phyloP scores from a whole-genome alignment of 1,284 basidiomycete genomes.

The Apiotrichum montevideense region DNA sequence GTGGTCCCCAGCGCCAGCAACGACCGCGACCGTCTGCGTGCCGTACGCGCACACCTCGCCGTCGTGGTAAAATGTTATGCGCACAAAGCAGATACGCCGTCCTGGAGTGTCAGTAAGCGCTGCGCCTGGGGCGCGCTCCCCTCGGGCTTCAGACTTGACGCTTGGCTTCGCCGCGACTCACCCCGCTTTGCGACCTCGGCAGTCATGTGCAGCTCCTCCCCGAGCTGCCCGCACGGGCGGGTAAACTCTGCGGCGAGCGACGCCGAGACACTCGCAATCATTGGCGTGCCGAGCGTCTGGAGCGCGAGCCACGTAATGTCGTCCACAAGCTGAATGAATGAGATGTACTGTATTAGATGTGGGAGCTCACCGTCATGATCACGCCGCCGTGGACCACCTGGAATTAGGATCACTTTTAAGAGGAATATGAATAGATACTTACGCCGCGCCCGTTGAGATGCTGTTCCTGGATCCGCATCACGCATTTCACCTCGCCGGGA shows the following conservation, averaged over 20 bases:
- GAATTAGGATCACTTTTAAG: no score
- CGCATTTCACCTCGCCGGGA: constrained; percentile 6
- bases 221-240: constrained; percentile 5
- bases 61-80: constrained; percentile 9
- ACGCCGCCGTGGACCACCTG: constrained; percentile 8
- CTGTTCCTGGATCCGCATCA: constrained; percentile 4
- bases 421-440: no score
- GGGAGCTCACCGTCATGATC: constrained; percentile 10
- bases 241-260: constrained; percentile 15
- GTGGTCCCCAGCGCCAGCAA: not conserved
- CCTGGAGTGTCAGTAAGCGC: not conserved
- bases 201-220: constrained; percentile 7
- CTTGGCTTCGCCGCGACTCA: constrained; percentile 1
- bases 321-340: constrained; percentile 12
- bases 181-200: constrained; percentile 6
- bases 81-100: constrained; percentile 9
- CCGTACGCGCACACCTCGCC: constrained; percentile 8
- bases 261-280: constrained; percentile 1
- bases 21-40: constrained; percentile 13
- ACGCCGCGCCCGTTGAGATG: constrained; percentile 10
- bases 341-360: no score
- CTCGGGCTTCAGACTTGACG: no score
- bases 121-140: no score
- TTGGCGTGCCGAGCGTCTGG: constrained; percentile 7
- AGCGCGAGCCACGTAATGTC: constrained; percentile 11